Evolutionary conservation across 495 filamentous ascomycete genomes (phyloP).

Genomic region (Poronia punctata): DNA sequence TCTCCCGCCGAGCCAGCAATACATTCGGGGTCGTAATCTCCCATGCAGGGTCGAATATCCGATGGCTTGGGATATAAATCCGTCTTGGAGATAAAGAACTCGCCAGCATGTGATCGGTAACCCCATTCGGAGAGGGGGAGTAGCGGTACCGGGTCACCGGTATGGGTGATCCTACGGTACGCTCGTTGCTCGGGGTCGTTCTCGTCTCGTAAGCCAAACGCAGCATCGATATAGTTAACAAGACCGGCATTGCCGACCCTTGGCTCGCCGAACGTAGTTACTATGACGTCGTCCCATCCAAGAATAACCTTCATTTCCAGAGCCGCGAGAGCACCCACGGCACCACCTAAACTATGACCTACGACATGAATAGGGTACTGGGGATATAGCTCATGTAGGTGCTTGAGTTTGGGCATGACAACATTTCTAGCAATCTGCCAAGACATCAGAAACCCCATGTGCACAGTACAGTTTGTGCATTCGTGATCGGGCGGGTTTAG

Average conservation of each 20-base stretch:
- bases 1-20: slow-evolving; percentile 50
- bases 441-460: slow-evolving; percentile 78
- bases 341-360: slow-evolving; percentile 88
- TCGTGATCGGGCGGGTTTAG: slow-evolving; percentile 26
- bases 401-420: slow-evolving; percentile 54
- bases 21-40: slow-evolving; percentile 64
- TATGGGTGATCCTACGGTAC: slow-evolving; percentile 79
- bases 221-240: slow-evolving; percentile 56
- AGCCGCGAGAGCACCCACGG: slow-evolving; percentile 79
- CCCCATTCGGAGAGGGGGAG: slow-evolving; percentile 84
- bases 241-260: slow-evolving; percentile 71
- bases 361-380: slow-evolving; percentile 69
- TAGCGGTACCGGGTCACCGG: slow-evolving; percentile 81
- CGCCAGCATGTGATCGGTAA: slow-evolving; percentile 74
- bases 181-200: slow-evolving; percentile 23
- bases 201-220: slow-evolving; percentile 47
- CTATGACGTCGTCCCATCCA: slow-evolving; percentile 56
- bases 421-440: slow-evolving; percentile 65
- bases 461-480: slow-evolving; percentile 84
- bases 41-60: slow-evolving; percentile 66
- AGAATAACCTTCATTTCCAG: slow-evolving; percentile 52
- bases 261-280: slow-evolving; percentile 94
- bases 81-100: slow-evolving; percentile 73
- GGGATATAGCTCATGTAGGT: slow-evolving; percentile 51
- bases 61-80: slow-evolving; percentile 55